Evolutionary conservation across 805 yeast species (phyloP), one percentile per base, ranked within the genome.

Genomic region (Millerozyma acaciae): DNA sequence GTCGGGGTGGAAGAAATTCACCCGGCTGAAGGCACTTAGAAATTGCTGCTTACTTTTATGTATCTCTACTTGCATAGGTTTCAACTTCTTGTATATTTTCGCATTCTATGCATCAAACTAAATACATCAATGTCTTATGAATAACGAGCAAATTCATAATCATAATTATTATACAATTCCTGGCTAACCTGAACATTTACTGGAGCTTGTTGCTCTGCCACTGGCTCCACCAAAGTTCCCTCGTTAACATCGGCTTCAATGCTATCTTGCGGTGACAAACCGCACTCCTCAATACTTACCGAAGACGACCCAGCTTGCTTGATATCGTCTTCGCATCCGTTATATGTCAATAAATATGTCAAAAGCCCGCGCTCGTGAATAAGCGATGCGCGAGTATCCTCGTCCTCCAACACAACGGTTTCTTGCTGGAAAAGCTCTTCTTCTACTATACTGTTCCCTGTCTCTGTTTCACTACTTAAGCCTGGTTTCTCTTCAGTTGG

Each of bases 331-430:
- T 38, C 32, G 4, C 14, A 8, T 29, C 27, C 21, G 13, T 45
- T 29, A 10, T 25, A 36, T 3, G 50, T 46, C 6, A 40, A 29
- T 20, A 49, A 34, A 21, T 35, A 34, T 3, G 51, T 47, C 5
- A 52, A 36, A 12, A 52, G 22, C 4, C 39, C 35, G 34, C 49
- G 53, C 34, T 52, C 55, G 19, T 52, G 38, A 8, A 35, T 35
- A 13, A 24, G 32, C 12, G 47, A 39, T 18, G 40, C 38, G 15
- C 8, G 14, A 13, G 23, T 12, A 25, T 52, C 57, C 13, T 14
- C 24, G 5, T 32, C 23, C 6, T 50, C 49, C 19, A 49, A 32
- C 1, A 25, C 7, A 10, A 24, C 32, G 4, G 38, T 34, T 28
- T 49, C 49, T 19, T 23, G 14, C 8, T 14, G 21, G 6, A 24